These are phyloP conservation scores for Pyrenochaeta sp. DNA, from an alignment of 2,329 filamentous ascomycete species.

Conservation along the genomic window DNA sequence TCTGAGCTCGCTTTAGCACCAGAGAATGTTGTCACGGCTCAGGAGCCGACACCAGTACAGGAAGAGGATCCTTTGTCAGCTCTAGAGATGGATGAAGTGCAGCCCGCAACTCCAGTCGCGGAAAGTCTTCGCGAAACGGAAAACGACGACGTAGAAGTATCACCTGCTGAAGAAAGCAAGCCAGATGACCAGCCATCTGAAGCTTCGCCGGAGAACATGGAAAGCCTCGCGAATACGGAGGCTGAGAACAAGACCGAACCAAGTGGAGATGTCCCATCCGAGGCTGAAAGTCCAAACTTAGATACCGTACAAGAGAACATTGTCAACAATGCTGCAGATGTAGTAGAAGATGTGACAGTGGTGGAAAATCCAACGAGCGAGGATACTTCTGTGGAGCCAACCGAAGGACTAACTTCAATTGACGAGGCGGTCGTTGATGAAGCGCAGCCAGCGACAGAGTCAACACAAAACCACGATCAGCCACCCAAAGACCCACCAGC, in stretches of 20 bases:
- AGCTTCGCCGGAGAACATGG: background rate
- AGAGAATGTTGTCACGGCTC: background rate
- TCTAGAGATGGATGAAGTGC: constrained; percentile 2
- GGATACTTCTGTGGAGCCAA: background rate
- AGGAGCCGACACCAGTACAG: background rate
- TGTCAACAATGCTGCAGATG: background rate
- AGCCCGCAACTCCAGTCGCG: background rate
- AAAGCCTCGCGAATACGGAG: background rate
- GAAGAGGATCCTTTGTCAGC: background rate
- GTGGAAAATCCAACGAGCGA: constrained; percentile 6
- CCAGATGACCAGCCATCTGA: background rate
- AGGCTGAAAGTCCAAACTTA: background rate
- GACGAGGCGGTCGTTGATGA: constrained; percentile 4
- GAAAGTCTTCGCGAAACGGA: background rate
- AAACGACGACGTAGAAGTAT: background rate
- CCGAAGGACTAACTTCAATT: background rate
- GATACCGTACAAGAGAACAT: background rate
- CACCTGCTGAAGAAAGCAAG: background rate
- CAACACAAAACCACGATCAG: background rate
- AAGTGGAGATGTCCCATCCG: background rate
- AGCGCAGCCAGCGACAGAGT: background rate
- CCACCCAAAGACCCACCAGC: background rate
- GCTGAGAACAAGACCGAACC: background rate
- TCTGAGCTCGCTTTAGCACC: background rate
- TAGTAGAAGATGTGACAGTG: background rate